Evolutionary conservation across 75 land plant genomes (phyloP), one percentile per base, ranked within the genome.

Genomic region (Picea glauca): DNA sequence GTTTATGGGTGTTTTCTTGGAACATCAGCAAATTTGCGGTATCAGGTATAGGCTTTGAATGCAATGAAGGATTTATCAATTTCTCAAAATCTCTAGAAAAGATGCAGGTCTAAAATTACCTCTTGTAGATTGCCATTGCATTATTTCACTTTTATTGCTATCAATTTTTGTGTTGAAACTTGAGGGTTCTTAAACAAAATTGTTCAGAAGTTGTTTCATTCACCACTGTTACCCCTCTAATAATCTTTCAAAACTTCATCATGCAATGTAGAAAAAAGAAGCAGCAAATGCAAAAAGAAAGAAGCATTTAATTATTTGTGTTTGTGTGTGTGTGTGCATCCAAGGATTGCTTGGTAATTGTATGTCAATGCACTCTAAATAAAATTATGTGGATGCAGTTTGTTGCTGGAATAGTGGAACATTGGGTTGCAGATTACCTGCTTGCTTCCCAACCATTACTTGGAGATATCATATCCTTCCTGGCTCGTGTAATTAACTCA

Each of bases 401-500:
- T 62, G 89, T 96, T 81, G 93, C 96, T 78, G 98, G 98, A 85
- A 43, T 96, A 23, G 90, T 96, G 76, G 97, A 96, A 87, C 98
- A 96, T 73, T 88, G 98, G 78, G 66, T 89, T 30, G 88, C 98
- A 67, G 97, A 96, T 63, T 84, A 84, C 65, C 62, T 84, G 63
- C 76, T 94, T 61, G 78, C 91, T 61, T 89, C 92, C 66, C 81
- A 87, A 58, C 85, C 92, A 18, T 79, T 93, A 23, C 79, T 96
- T 80, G 93, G 86, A 32, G 93, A 90, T 79, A 62, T 83, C 72
- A 62, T 95, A 54, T 95, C 98, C 58, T 95, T 93, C 80, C 76
- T 90, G 61, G 92, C 88, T 30, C 89, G 98, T 58, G 91, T 88
- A 26, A 75, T 88, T 67, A 95, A 95, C 77, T 93, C 96, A 1